phyloP scores from a whole-genome alignment of 2,329 filamentous ascomycete species.

The Plectosphaerella cucumerina region DNA sequence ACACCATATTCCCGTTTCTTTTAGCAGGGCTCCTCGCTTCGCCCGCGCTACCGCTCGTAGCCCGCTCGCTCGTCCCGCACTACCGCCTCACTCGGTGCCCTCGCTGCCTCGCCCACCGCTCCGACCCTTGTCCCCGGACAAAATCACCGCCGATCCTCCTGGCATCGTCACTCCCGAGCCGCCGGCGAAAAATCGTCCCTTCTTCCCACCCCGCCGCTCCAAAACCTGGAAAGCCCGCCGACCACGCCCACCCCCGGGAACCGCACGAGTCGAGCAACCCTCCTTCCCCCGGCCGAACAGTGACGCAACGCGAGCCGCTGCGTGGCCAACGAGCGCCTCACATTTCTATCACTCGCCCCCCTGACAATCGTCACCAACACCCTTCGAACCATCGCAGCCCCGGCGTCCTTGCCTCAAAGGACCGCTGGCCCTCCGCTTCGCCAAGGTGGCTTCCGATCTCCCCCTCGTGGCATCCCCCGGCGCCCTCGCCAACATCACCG shows the following conservation, averaged over 20 bases:
- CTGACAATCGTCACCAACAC: background rate
- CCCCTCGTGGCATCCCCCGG: constrained; percentile 56
- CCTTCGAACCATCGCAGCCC: background rate
- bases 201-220: background rate
- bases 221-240: background rate
- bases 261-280: background rate
- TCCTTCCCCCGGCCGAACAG: background rate
- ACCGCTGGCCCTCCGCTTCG: constrained; percentile 23
- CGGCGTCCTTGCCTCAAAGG: constrained; percentile 16
- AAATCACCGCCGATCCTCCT: constrained; percentile 1
- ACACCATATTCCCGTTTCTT: background rate
- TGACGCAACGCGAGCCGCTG: background rate
- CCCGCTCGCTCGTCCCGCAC: constrained; percentile 2
- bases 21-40: constrained; percentile 7
- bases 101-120: background rate
- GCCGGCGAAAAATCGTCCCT: background rate
- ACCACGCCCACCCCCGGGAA: background rate
- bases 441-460: constrained; percentile 61
- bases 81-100: constrained; percentile 3
- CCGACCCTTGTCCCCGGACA: constrained; percentile 1
- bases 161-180: constrained; percentile 2
- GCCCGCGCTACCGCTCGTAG: constrained; percentile 8
- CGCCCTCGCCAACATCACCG: constrained; percentile 57
- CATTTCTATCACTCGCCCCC: background rate
- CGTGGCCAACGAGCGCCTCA: background rate